These are phyloP conservation scores for Penicillium cataractarum DNA, from an alignment of 495 filamentous ascomycete genomes.

Conservation along the genomic window DNA sequence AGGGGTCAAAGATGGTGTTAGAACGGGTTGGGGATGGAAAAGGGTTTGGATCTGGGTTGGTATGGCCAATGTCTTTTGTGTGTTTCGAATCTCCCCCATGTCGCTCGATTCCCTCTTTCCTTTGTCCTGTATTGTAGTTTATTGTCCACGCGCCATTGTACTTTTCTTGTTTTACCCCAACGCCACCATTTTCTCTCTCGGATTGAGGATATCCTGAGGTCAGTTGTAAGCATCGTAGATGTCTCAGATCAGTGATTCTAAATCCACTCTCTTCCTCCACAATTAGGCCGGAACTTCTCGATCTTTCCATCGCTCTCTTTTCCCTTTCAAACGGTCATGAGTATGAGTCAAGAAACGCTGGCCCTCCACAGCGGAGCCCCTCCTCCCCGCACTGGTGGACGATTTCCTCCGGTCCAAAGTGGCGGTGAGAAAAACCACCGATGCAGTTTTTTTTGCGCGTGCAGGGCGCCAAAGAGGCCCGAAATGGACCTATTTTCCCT, in stretches of 20 bases:
- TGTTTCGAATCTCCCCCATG: slow-evolving; percentile 10
- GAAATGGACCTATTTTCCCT: not conserved
- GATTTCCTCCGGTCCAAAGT: slow-evolving; percentile 20
- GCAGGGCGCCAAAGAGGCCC: slow-evolving; percentile 15
- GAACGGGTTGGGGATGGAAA: slow-evolving; percentile 3
- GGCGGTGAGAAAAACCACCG: slow-evolving; percentile 30
- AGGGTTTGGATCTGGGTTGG: slow-evolving; percentile 11
- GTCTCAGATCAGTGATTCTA: not conserved
- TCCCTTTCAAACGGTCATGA: not conserved
- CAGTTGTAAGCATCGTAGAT: not conserved
- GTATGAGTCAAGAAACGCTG: slow-evolving; percentile 12
- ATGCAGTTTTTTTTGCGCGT: slow-evolving; percentile 11
- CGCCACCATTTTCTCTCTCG: not conserved
- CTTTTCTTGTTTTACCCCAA: not conserved
- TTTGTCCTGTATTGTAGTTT: slow-evolving; percentile 28
- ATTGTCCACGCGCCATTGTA: slow-evolving; percentile 5
- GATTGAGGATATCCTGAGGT: not conserved
- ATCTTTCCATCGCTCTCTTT: not conserved
- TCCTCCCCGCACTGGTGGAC: slow-evolving; percentile 19
- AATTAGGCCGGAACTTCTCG: not conserved
- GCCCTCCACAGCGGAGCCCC: slow-evolving; percentile 21
- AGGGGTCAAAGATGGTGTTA: slow-evolving; percentile 10
- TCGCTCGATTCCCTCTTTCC: slow-evolving; percentile 23
- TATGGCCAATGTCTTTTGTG: slow-evolving; percentile 9
- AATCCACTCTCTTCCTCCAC: not conserved